Conservation (phyloP, 1,139 yeast species). For the Yamadazyma buinensis region DNA sequence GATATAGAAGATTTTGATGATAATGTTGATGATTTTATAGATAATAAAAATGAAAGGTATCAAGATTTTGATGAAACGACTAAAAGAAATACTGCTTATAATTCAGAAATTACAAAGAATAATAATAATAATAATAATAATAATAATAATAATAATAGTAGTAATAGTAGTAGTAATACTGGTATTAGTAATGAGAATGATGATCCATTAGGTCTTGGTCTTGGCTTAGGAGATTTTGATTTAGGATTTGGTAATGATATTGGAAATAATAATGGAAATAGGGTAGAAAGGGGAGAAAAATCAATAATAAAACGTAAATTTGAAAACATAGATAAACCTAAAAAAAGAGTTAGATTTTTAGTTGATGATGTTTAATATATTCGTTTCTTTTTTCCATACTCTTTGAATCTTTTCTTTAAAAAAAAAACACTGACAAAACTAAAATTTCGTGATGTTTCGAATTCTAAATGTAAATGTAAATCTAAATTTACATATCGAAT, state of each 20-base stretch:
- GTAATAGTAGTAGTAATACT: too few species aligned
- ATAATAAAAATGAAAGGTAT: too few species aligned
- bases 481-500: conserved; percentile 22
- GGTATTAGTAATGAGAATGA: not conserved
- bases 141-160: too few species aligned
- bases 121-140: too few species aligned
- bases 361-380: not conserved
- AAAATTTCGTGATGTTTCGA: too few species aligned
- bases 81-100: too few species aligned
- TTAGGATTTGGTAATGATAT: not conserved
- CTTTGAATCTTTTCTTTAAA: too few species aligned
- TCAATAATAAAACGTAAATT: conserved; percentile 5
- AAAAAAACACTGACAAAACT: too few species aligned
- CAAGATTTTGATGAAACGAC: too few species aligned
- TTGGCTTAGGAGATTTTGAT: conserved; percentile 3
- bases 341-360: conserved; percentile 6
- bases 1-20: too few species aligned
- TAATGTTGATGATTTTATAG: too few species aligned
- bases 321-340: not conserved
- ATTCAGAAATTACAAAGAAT: too few species aligned
- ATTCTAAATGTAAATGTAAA: not conserved
- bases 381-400: not conserved
- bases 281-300: not conserved
- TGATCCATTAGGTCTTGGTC: conserved; percentile 3
- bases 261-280: not conserved